Conservation (phyloP, 1,139 yeast species). For the Protomyces macrosporus region DNA sequence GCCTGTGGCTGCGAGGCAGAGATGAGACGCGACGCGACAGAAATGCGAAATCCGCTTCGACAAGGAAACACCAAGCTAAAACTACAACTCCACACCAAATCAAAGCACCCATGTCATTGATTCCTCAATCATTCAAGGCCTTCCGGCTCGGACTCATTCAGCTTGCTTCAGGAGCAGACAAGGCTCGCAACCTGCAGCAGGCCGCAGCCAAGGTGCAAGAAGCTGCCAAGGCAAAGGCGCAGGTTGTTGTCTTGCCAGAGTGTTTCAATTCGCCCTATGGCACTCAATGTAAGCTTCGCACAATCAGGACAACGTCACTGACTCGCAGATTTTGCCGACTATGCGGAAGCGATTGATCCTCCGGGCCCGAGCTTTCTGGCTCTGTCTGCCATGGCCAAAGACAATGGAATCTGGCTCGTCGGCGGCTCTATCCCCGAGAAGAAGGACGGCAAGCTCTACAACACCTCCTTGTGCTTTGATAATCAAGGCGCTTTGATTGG, state of each 20-base stretch:
- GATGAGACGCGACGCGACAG: not conserved
- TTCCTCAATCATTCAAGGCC: conserved; percentile 19
- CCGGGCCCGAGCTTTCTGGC: conserved; percentile 62
- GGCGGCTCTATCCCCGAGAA: conserved; percentile 92
- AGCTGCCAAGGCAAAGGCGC: conserved; percentile 48
- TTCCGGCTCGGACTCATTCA: conserved; percentile 61
- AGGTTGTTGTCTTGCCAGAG: conserved; percentile 68
- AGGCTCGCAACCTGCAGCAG: conserved; percentile 54
- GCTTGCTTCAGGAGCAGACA: conserved; percentile 67
- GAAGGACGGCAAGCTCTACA: conserved; percentile 58
- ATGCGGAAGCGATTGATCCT: conserved; percentile 66
- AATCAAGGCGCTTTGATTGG: conserved; percentile 70
- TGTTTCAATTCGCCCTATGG: conserved; percentile 96
- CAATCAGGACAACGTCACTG: too few species aligned
- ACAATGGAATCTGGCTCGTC: conserved; percentile 54
- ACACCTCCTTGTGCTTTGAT: conserved; percentile 73
- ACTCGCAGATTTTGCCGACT: conserved; percentile 53
- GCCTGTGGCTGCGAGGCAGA: not conserved
- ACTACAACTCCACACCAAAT: too few species aligned
- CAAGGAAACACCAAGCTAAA: too few species aligned
- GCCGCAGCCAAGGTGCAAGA: conserved; percentile 52
- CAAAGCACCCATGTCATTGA: not conserved
- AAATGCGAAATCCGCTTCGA: not conserved
- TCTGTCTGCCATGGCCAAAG: conserved; percentile 57
- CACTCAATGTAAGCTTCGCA: conserved; percentile 44